phyloP scores from a whole-genome alignment of 352 stramenopile genomes.

The Globisporangium canariense region DNA sequence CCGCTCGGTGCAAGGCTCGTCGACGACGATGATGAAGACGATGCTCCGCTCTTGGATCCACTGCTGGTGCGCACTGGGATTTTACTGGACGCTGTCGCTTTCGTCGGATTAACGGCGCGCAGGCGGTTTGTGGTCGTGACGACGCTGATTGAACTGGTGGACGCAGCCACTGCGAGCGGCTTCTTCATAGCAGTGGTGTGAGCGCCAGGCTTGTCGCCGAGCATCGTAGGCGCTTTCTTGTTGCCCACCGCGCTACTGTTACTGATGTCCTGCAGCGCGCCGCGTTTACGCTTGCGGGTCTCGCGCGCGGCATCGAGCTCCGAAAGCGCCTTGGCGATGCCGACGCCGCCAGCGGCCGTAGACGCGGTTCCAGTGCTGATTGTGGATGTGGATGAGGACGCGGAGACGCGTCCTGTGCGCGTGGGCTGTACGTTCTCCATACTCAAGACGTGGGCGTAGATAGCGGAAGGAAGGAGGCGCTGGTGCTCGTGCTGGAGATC shows the following conservation, averaged over 20 bases:
- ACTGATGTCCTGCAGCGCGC: slow-evolving; percentile 78
- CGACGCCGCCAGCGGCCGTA: background rate
- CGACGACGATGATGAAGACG: slow-evolving; percentile 3
- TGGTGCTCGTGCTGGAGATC: background rate
- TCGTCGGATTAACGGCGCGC: slow-evolving; percentile 9
- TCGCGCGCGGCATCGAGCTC: slow-evolving; percentile 21
- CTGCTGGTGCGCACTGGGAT: background rate
- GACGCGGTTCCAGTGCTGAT: background rate
- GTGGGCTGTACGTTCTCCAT: slow-evolving; percentile 21
- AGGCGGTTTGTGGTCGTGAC: slow-evolving; percentile 17
- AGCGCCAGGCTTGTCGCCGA: slow-evolving; percentile 21
- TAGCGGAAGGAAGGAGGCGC: slow-evolving; percentile 11
- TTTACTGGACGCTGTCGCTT: slow-evolving; percentile 6
- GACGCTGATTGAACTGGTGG: slow-evolving; percentile 14
- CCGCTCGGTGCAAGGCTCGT: background rate
- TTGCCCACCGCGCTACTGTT: slow-evolving; percentile 49
- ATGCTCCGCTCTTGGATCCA: slow-evolving; percentile 4
- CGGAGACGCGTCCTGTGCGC: background rate
- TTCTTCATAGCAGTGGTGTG: slow-evolving; percentile 21
- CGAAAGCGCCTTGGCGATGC: slow-evolving; percentile 18
- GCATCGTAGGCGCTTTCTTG: slow-evolving; percentile 27
- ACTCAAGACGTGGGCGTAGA: slow-evolving; percentile 1
- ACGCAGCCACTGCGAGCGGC: background rate
- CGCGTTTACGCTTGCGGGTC: slow-evolving; percentile 72
- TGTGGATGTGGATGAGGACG: background rate